Percentiles rank a stretch among this genome's conserved stretches.
These are phyloP conservation scores for Talaromyces adpressus DNA, from an alignment of 495 filamentous ascomycete genomes.

Conservation along the genomic window DNA sequence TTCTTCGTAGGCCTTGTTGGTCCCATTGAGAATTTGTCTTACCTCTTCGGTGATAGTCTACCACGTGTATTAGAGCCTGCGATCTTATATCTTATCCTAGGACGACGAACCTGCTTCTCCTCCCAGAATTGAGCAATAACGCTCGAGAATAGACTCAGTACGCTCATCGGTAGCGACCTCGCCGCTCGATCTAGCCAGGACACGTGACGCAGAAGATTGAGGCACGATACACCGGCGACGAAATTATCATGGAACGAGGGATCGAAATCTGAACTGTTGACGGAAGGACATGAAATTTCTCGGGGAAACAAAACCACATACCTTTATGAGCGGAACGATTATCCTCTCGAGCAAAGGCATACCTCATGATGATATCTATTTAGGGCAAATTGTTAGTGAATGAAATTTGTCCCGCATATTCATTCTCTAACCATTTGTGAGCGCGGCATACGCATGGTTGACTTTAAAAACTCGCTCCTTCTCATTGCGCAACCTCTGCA, in stretches of 20 bases:
- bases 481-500: neutral
- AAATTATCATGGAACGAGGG: conserved; percentile 4
- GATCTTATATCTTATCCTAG: neutral
- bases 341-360: neutral
- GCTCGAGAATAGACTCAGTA: neutral
- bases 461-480: neutral
- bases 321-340: neutral
- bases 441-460: neutral
- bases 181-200: neutral
- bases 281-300: no score
- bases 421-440: neutral
- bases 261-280: neutral
- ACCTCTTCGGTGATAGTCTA: neutral
- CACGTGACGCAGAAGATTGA: neutral
- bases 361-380: neutral
- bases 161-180: neutral
- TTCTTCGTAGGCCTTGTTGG: conserved; percentile 4
- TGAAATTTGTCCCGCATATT: neutral
- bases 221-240: neutral
- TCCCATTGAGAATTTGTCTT: neutral
- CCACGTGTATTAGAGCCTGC: neutral
- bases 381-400: neutral
- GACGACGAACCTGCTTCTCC: neutral
- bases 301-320: neutral
- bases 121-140: neutral